Conservation (phyloP, 148 eudicot genomes). For the Gaultheria prostrata region DNA sequence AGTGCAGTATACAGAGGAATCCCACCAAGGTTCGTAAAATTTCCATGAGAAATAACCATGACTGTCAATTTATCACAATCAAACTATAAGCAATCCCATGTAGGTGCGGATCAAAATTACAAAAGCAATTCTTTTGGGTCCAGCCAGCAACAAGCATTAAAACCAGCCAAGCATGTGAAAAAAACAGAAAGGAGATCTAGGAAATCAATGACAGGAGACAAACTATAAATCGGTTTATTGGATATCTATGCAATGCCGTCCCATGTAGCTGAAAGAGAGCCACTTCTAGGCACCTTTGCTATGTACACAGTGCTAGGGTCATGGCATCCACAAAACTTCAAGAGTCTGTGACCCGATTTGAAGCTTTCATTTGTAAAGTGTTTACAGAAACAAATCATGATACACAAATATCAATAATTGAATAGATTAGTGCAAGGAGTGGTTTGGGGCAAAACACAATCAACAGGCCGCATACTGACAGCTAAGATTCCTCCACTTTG, state of each 20-base stretch:
- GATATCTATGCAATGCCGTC: neutral
- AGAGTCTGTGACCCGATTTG: neutral
- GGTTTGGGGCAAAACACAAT: neutral
- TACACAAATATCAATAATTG: neutral
- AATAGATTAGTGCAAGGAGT: neutral
- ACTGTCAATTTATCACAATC: neutral
- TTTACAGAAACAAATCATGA: neutral
- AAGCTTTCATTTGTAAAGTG: neutral
- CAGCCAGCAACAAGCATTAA: slow-evolving; percentile 10
- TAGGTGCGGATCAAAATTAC: neutral
- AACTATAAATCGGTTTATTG: neutral
- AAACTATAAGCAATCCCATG: neutral
- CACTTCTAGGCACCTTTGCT: slow-evolving; percentile 2
- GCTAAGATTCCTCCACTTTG: neutral
- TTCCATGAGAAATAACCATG: neutral
- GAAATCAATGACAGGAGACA: neutral
- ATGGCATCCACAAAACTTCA: neutral
- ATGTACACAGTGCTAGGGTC: neutral
- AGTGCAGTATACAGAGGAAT: too few species aligned
- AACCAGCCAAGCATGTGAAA: neutral
- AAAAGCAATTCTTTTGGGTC: neutral
- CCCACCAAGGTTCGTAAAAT: neutral
- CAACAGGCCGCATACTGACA: neutral
- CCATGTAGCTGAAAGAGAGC: slow-evolving; percentile 5
- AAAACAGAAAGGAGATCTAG: neutral